Percentiles rank a stretch among this genome's conserved stretches.
phyloP scores from a whole-genome alignment of 495 filamentous ascomycete genomes.

The Aspergillus avenaceus region DNA sequence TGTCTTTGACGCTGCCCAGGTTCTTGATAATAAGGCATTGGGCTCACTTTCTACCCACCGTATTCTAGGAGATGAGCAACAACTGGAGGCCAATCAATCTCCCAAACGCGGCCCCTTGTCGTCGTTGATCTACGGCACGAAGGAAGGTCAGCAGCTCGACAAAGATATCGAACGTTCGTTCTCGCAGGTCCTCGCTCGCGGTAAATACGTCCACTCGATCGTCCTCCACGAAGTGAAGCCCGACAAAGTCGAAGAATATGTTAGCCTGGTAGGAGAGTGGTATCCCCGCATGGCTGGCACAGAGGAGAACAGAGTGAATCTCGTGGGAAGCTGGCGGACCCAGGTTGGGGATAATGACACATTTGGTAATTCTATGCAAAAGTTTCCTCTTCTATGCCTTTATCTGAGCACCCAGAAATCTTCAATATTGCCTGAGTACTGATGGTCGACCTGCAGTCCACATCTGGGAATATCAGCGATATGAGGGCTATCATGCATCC shows the following conservation, averaged over 20 bases:
- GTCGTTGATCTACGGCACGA: slow-evolving; percentile 90
- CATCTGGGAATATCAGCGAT: slow-evolving; percentile 99
- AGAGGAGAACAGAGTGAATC: slow-evolving; percentile 84
- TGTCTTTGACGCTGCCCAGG: slow-evolving; percentile 36
- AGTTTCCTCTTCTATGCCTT: neutral
- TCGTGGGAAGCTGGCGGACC: slow-evolving; percentile 97
- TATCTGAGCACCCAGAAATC: too few relatives aligned
- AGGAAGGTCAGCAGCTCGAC: slow-evolving; percentile 88
- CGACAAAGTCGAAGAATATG: slow-evolving; percentile 92
- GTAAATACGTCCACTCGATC: slow-evolving; percentile 98
- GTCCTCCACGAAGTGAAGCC: slow-evolving; percentile 96
- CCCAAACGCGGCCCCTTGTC: slow-evolving; percentile 49
- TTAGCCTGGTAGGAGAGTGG: slow-evolving; percentile 84
- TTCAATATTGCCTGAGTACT: slow-evolving; percentile 1
- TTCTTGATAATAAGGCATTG: slow-evolving; percentile 45
- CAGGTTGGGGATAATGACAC: slow-evolving; percentile 98
- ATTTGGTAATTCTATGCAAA: slow-evolving; percentile 63
- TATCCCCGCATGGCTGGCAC: slow-evolving; percentile 81
- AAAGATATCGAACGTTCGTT: slow-evolving; percentile 93
- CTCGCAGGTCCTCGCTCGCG: slow-evolving; percentile 86
- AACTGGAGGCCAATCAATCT: slow-evolving; percentile 42
- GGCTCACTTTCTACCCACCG: slow-evolving; percentile 64
- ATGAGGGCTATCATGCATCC: slow-evolving; percentile 91
- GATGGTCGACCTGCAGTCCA: slow-evolving; percentile 54
- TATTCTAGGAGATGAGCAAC: slow-evolving; percentile 43